Conservation (phyloP, 129 eudicot species). For the Lonicera japonica region DNA sequence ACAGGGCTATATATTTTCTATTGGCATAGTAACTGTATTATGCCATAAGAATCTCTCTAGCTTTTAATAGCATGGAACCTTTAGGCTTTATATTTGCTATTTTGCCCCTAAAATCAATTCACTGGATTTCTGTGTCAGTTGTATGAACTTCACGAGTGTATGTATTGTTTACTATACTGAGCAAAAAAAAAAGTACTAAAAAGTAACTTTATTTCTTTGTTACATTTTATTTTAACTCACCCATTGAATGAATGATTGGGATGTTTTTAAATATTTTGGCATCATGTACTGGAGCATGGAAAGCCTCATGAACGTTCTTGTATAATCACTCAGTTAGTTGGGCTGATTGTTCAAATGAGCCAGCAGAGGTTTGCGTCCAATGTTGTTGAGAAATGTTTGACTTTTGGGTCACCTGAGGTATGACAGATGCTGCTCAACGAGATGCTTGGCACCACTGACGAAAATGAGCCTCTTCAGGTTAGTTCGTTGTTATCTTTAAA, state of each 20-base stretch:
- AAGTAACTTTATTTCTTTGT: background rate
- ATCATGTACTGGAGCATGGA: slow-evolving; percentile 96
- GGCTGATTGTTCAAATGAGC: slow-evolving; percentile 89
- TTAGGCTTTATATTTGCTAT: background rate
- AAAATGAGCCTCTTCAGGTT: slow-evolving; percentile 98
- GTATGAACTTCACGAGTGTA: background rate
- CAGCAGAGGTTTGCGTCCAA: slow-evolving; percentile 97
- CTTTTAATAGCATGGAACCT: background rate
- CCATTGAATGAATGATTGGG: background rate
- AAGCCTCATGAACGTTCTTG: slow-evolving; percentile 72
- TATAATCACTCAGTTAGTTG: slow-evolving; percentile 59
- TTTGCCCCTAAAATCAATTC: background rate
- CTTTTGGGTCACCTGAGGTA: slow-evolving; percentile 73
- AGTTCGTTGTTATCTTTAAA: slow-evolving; percentile 1
- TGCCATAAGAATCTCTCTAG: background rate
- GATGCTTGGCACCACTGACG: slow-evolving; percentile 90
- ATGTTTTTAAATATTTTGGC: slow-evolving; percentile 10
- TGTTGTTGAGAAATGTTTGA: slow-evolving; percentile 88
- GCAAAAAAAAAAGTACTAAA: no score
- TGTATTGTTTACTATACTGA: background rate
- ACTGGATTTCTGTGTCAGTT: background rate
- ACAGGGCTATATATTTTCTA: background rate
- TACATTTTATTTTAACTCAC: background rate
- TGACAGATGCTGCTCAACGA: slow-evolving; percentile 72
- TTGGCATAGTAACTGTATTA: no score